These are phyloP conservation scores for Carex cristatella DNA, from an alignment of 176 grass and related monocot species.

Conservation along the genomic window DNA sequence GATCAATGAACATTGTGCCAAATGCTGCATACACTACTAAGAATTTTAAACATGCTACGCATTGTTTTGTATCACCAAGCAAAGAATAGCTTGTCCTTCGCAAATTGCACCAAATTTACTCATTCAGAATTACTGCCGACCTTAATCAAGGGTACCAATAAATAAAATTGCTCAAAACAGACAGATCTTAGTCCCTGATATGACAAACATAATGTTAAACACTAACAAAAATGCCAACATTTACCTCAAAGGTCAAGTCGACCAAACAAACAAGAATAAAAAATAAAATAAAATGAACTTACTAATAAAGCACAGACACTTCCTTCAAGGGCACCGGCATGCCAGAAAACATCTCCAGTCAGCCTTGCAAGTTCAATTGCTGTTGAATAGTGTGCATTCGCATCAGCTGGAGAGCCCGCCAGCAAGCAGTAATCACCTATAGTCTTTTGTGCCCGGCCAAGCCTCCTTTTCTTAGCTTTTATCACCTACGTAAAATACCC, in stretches of 20 bases:
- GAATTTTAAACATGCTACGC: not conserved
- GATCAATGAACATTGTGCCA: not conserved
- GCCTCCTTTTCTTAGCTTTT: conserved; percentile 94
- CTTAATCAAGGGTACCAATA: not conserved
- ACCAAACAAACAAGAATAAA: not conserved
- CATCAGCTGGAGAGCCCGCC: conserved; percentile 91
- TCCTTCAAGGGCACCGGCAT: conserved; percentile 96
- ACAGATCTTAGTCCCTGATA: not conserved
- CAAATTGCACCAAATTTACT: not conserved
- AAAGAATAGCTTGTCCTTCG: not conserved
- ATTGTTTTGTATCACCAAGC: not conserved
- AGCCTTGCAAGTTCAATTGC: conserved; percentile 93
- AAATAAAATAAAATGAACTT: conserved; percentile 12
- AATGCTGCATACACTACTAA: not conserved
- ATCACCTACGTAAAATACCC: conserved; percentile 53
- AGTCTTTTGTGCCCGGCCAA: conserved; percentile 93
- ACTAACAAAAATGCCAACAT: not conserved
- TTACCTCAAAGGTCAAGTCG: not conserved
- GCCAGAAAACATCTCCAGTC: conserved; percentile 99
- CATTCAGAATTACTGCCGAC: not conserved
- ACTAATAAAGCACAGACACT: conserved; percentile 90
- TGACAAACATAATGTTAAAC: not conserved
- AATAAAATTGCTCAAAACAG: not conserved
- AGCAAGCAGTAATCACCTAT: conserved; percentile 95
- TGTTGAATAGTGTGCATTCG: conserved; percentile 95